Evolutionary conservation across 202 grass and related monocot genomes (phyloP), one percentile per base, ranked within the genome.

Genomic region (Hordeum pubiflorum): DNA sequence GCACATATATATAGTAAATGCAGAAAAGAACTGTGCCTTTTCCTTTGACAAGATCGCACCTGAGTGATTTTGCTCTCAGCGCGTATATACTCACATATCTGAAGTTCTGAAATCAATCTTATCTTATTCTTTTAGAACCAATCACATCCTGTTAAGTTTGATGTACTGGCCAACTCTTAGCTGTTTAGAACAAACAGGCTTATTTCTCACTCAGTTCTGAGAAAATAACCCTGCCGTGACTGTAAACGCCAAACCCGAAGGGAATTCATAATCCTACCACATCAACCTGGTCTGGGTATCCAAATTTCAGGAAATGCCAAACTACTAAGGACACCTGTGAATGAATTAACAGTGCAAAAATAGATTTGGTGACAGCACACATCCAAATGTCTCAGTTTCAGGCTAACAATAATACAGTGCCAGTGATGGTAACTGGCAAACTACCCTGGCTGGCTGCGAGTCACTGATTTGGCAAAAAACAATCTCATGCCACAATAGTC

Each of bases 341-440:
- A 72, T 72, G 38, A 72, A 46, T 72, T 31, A 50, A 74, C 34
- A 37, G 55, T 46, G 3, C 60, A 17, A 26, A 26, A 64, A 64
- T 24, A 76, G n/a, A 71, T 17, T 12, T 7, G 22, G 26, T 65
- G 26, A 81, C 26, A 81, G 57, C 54, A 72, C 31, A 38, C 0
- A 14, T 64, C 32, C 34, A 84, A 38, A 63, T 14, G 63, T 72
- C 48, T 57, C 71, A 6, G 18, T 75, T 80, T 80, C 69, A 84
- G 69, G 62, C 86, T 52, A 72, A 69, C 9, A 65, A 68, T 58
- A 52, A 69, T 69, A 61, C 32, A 81, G 77, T 34, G 70, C 11
- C 70, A 11, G 18, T 76, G 81, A 84, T 71, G 40, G 62, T 33
- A 72, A 77, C 75, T 10, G 37, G 62, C 24, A 71, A 71, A 72